phyloP scores from a whole-genome alignment of 1,284 basidiomycete genomes.

The Malassezia slooffiae region DNA sequence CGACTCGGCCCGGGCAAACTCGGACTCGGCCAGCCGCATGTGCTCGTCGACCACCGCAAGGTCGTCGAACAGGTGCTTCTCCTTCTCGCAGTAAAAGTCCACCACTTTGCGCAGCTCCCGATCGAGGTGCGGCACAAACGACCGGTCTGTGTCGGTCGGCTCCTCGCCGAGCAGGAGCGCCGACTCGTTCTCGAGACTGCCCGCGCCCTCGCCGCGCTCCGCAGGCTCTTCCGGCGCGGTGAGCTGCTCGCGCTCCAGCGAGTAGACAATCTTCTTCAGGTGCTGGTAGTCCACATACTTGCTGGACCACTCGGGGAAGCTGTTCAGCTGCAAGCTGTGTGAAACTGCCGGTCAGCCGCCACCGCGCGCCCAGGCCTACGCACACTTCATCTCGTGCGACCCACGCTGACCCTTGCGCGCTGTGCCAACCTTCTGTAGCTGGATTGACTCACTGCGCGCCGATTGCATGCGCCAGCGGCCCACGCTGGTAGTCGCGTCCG shows the following conservation, averaged over 20 bases:
- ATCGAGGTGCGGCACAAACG: slow-evolving; percentile 56
- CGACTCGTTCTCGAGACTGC: slow-evolving; percentile 36
- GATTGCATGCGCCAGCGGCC: too few relatives aligned
- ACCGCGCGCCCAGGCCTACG: background rate
- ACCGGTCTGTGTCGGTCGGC: slow-evolving; percentile 29
- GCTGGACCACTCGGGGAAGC: slow-evolving; percentile 86
- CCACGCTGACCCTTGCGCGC: background rate
- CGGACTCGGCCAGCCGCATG: slow-evolving; percentile 29
- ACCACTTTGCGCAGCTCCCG: slow-evolving; percentile 72
- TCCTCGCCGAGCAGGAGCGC: slow-evolving; percentile 22
- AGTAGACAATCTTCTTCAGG: slow-evolving; percentile 45
- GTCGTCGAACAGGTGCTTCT: slow-evolving; percentile 51
- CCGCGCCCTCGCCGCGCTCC: slow-evolving; percentile 2
- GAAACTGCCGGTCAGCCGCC: slow-evolving; percentile 42
- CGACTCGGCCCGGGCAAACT: slow-evolving; percentile 15
- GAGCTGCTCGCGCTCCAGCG: slow-evolving; percentile 26
- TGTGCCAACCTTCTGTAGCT: background rate
- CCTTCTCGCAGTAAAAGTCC: slow-evolving; percentile 59
- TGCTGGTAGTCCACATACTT: slow-evolving; percentile 60
- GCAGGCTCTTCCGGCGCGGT: slow-evolving; percentile 16
- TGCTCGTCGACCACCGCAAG: slow-evolving; percentile 26
- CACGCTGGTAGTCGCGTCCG: background rate
- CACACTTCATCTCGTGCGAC: slow-evolving; percentile 13
- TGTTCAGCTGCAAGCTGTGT: slow-evolving; percentile 78
- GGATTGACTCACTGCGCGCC: background rate